Evolutionary conservation across 2,329 filamentous ascomycete genomes (phyloP), one percentile per base, ranked within the genome.

Genomic region (Aureobasidium uvarum): DNA sequence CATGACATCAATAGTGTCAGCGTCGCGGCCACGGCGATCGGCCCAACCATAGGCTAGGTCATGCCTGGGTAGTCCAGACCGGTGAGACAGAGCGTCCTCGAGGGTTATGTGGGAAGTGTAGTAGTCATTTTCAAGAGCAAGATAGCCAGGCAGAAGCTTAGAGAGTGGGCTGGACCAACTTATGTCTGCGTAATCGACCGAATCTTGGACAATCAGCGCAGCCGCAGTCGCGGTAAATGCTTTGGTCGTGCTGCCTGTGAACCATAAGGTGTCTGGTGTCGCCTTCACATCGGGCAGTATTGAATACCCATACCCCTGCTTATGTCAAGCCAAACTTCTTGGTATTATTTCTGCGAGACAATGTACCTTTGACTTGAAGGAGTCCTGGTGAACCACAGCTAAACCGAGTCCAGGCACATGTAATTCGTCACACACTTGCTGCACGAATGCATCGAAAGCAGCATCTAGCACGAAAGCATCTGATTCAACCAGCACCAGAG

Each of bases 31-130:
- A 16, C 16, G 2, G 16, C 38, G 20, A 11, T 51, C 8, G 28
- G 64, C 65, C 39, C 72, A 69, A 23, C 66, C 66, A 50, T 69
- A 70, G 28, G 67, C 67, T 38, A 68, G 62, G 62, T 74, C 74
- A 66, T 71, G 74, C 41, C 73, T 68, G 3, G 75, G 72, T 64
- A 78, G 65, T 18, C 76, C 75, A 1, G 74, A 75, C 14, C 75
- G 72, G 66, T 78, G 75, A 1, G 71, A 73, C n/a, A 77, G 69
- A n/a, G 73, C 73, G 65, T 77, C 75, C 43, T 73, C 71, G 45
- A 77, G 45, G 0, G 74, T 76, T 33, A 72, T 69, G 38, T 74
- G 71, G 2, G 45, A 62, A 2, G 73, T 72, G 1, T 67, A 64
- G 67, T 72, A 74, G 5, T 70, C 67, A 54, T 75, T 72, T 8